Evolutionary conservation across 345 rosid species (phyloP), one percentile per base, ranked within the genome.

Genomic region (Lagerstroemia speciosa): DNA sequence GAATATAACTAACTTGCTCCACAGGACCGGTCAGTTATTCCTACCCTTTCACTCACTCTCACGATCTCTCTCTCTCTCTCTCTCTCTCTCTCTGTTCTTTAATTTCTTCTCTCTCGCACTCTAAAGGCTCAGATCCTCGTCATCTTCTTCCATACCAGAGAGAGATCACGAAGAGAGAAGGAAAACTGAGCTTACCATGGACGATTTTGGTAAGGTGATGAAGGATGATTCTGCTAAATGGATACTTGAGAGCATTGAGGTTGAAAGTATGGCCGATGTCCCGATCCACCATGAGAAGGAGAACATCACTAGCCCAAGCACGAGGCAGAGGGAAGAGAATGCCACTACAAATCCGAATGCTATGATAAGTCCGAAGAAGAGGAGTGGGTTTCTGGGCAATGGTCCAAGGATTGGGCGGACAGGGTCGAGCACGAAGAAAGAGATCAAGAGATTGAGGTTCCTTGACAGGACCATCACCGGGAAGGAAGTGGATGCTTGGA

Each of bases 401-500:
- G 80, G 76, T 8, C 77, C 57, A 0, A 84, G 70, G 72, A 75
- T 84, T 16, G 77, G 82, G 60, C 81, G 96, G 71, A 81, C 88
- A 16, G 77, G 83, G 8, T 83, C 98, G 2, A 69, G 85, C 1
- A 96, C 96, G 0, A 85, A 89, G 1, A 87, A 82, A 79, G 98
- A 97, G 31, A 84, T 91, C 19, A 82, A 87, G 70, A 89, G 92
- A 74, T 78, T 94, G 43, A 80, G 93, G 74, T 94, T 94, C 74
- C 89, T 94, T 57, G 97, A 94, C 33, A 77, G 89, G 62, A 84
- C 93, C 1, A 71, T 78, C 24, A 84, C 95, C 0, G 97, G 99
- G 65, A 84, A 84, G 63, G 98, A 94, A 67, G 67, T 43, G 24
- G 97, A 94, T 69, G 92, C 91, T 3, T 89, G 99, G 99, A 83